Percentiles rank a stretch among this genome's conserved stretches.
phyloP scores from a whole-genome alignment of 1,284 basidiomycete species.

The Coniferiporia weirii region DNA sequence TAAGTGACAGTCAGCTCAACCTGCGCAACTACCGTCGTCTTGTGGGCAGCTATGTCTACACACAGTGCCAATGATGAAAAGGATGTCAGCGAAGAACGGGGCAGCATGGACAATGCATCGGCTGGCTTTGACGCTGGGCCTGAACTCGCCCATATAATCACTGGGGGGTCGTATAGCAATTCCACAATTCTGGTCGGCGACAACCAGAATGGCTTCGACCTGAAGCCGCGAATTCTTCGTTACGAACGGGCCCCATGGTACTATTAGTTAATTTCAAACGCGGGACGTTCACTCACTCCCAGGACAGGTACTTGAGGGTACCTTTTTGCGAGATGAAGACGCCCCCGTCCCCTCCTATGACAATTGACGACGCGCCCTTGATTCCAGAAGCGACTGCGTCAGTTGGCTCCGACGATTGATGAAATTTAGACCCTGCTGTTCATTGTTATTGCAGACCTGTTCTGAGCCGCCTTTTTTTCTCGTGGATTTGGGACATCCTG shows the following conservation, averaged over 20 bases:
- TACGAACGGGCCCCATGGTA: slow-evolving; percentile 14
- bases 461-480: slow-evolving; percentile 49
- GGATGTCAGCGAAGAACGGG: too few species aligned
- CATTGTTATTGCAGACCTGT: too few species aligned
- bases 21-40: too few species aligned
- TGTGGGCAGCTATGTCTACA: too few species aligned
- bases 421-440: too few species aligned
- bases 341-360: slow-evolving; percentile 31
- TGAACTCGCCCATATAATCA: slow-evolving; percentile 5
- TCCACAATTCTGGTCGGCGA: not conserved
- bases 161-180: not conserved
- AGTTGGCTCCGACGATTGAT: too few species aligned
- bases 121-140: not conserved
- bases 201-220: not conserved
- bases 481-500: slow-evolving; percentile 76
- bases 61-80: too few species aligned
- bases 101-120: not conserved
- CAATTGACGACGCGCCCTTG: slow-evolving; percentile 38
- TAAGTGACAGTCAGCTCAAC: too few species aligned
- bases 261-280: not conserved
- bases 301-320: slow-evolving; percentile 16
- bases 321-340: slow-evolving; percentile 25
- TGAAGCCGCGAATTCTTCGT: not conserved
- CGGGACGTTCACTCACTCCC: not conserved
- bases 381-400: slow-evolving; percentile 39